These are phyloP conservation scores for Globisporangium carolinianum DNA, from an alignment of 352 stramenopile genomes.

Conservation along the genomic window DNA sequence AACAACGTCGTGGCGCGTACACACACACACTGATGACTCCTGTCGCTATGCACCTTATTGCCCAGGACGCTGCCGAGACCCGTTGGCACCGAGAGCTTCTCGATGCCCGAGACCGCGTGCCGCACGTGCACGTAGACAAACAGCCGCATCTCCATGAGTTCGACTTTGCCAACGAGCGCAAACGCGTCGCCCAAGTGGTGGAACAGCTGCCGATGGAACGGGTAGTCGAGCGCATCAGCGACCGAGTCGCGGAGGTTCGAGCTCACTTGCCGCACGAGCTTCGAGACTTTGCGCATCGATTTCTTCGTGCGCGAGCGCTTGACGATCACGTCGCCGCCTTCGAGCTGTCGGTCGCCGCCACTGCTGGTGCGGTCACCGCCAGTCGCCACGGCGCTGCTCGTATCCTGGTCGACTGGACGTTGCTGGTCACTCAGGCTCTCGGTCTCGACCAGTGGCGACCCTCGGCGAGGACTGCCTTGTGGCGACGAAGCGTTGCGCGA, in stretches of 20 bases:
- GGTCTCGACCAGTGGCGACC: neutral
- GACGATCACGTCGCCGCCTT: slow-evolving; percentile 36
- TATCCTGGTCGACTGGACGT: neutral
- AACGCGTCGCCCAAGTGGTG: slow-evolving; percentile 56
- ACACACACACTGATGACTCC: neutral
- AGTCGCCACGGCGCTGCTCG: neutral
- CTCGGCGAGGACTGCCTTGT: neutral
- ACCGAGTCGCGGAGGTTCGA: slow-evolving; percentile 57
- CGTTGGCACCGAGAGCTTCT: slow-evolving; percentile 68
- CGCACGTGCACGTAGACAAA: slow-evolving; percentile 61
- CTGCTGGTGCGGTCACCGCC: neutral
- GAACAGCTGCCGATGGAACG: slow-evolving; percentile 56
- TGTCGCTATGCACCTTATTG: slow-evolving; percentile 52
- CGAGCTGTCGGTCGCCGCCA: slow-evolving; percentile 12
- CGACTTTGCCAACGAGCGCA: slow-evolving; percentile 52
- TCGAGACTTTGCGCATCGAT: slow-evolving; percentile 59
- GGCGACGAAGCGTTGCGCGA: neutral
- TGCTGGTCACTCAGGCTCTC: neutral
- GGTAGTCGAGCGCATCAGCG: slow-evolving; percentile 51
- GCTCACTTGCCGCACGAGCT: slow-evolving; percentile 58
- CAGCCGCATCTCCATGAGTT: slow-evolving; percentile 80
- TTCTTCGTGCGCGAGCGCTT: slow-evolving; percentile 63
- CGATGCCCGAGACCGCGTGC: slow-evolving; percentile 48
- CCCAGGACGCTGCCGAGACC: slow-evolving; percentile 73
- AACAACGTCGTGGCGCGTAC: neutral